phyloP scores from a whole-genome alignment of 2,329 filamentous ascomycete genomes.

The Mariannaea sp. region DNA sequence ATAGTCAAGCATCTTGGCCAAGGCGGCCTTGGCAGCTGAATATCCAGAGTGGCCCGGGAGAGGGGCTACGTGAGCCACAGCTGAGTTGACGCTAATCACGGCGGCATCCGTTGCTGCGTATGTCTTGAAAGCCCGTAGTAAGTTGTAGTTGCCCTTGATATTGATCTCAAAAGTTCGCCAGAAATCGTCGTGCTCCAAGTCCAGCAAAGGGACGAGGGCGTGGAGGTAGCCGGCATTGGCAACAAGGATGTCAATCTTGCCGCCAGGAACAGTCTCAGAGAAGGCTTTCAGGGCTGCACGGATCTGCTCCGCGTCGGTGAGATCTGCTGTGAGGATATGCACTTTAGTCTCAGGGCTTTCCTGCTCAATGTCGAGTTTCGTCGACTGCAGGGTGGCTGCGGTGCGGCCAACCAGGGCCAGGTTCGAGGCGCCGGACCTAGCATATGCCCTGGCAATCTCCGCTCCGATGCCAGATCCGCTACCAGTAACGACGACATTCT shows the following conservation, averaged over 20 bases:
- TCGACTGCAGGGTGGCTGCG: too few relatives aligned
- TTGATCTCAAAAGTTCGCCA: constrained; percentile 2
- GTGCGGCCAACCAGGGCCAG: constrained; percentile 47
- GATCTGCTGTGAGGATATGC: constrained; percentile 31
- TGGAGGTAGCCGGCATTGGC: constrained; percentile 2
- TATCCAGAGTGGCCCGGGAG: neutral
- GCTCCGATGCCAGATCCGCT: constrained; percentile 66
- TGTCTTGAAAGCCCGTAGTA: constrained; percentile 31
- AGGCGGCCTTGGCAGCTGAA: neutral
- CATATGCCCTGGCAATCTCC: constrained; percentile 63
- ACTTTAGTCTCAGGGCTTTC: constrained; percentile 34
- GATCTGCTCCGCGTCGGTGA: constrained; percentile 31
- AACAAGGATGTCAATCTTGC: constrained; percentile 9
- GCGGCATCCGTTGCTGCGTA: neutral
- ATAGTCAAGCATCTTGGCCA: neutral
- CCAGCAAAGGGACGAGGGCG: neutral
- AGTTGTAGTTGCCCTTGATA: constrained; percentile 28
- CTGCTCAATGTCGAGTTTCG: constrained; percentile 12
- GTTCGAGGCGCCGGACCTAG: constrained; percentile 43
- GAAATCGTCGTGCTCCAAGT: neutral
- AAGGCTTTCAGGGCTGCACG: constrained; percentile 5
- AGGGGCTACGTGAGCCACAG: neutral
- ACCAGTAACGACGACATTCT: constrained; percentile 66
- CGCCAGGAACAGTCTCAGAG: neutral
- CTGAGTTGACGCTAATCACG: neutral